Conservation (phyloP, 2,329 filamentous ascomycete species). For the Sporothrix luriei region DNA sequence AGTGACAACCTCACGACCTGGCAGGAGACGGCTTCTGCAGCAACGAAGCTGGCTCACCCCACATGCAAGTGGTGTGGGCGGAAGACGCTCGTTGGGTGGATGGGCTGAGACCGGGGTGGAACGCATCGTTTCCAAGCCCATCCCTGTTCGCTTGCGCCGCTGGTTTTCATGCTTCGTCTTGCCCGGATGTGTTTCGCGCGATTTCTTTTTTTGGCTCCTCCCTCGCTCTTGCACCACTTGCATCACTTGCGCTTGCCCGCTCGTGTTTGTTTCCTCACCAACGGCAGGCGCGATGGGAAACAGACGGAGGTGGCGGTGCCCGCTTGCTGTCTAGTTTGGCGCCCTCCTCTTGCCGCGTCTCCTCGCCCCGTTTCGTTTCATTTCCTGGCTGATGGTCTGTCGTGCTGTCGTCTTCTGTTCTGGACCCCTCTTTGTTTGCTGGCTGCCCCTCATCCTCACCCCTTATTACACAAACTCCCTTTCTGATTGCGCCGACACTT, state of each 20-base stretch:
- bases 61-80: slow-evolving; percentile 9
- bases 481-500: slow-evolving; percentile 9
- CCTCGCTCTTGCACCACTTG: background rate
- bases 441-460: slow-evolving; percentile 9
- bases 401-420: background rate
- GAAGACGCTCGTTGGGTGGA: slow-evolving; percentile 7
- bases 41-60: slow-evolving; percentile 11
- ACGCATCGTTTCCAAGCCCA: slow-evolving; percentile 21
- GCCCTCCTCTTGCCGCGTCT: slow-evolving; percentile 5
- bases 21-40: slow-evolving; percentile 10
- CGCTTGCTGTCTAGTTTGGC: slow-evolving; percentile 1
- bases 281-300: slow-evolving; percentile 16
- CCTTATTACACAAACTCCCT: background rate
- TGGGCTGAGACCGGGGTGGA: background rate
- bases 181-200: background rate
- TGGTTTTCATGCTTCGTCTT: background rate
- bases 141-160: slow-evolving; percentile 8
- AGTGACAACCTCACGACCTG: background rate
- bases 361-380: slow-evolving; percentile 15
- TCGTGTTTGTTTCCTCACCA: slow-evolving; percentile 3
- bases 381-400: slow-evolving; percentile 1
- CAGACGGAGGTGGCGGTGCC: slow-evolving; percentile 27
- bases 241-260: background rate
- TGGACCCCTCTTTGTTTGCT: background rate
- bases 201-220: slow-evolving; percentile 21